These are phyloP conservation scores for Fusarium aywerte DNA, from an alignment of 2,329 filamentous ascomycete species.

Conservation along the genomic window DNA sequence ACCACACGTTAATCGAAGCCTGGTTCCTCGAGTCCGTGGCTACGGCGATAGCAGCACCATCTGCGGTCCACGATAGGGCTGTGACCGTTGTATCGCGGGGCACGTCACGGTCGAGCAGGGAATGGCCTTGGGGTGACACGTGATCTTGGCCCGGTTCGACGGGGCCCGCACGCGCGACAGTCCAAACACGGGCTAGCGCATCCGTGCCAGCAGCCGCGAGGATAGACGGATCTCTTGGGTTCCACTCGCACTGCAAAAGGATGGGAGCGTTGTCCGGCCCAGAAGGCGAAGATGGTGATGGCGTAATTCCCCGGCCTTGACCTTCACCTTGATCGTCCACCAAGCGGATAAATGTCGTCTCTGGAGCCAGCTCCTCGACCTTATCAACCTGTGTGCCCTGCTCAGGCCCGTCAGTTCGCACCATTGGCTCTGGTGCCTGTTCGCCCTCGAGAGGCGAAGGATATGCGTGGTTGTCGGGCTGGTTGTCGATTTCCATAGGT, in stretches of 20 bases:
- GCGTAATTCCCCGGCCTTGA: slow-evolving; percentile 48
- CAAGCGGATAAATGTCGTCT: slow-evolving; percentile 71
- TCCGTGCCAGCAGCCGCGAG: slow-evolving; percentile 76
- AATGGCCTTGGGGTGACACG: slow-evolving; percentile 52
- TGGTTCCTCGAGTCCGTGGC: slow-evolving; percentile 64
- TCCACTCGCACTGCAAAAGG: slow-evolving; percentile 76
- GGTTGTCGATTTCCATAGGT: slow-evolving; percentile 70
- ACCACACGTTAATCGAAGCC: slow-evolving; percentile 67
- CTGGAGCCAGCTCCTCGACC: slow-evolving; percentile 67
- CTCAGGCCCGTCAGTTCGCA: slow-evolving; percentile 70
- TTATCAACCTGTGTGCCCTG: slow-evolving; percentile 73
- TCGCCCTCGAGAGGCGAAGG: slow-evolving; percentile 72
- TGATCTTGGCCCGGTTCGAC: slow-evolving; percentile 55
- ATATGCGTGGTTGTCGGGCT: slow-evolving; percentile 69
- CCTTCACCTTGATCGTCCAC: slow-evolving; percentile 55
- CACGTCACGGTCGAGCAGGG: slow-evolving; percentile 64
- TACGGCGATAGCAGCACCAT: slow-evolving; percentile 66
- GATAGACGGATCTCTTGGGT: slow-evolving; percentile 71
- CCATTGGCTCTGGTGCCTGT: slow-evolving; percentile 62
- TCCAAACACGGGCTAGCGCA: slow-evolving; percentile 77
- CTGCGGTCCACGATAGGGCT: slow-evolving; percentile 69
- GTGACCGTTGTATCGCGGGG: slow-evolving; percentile 65
- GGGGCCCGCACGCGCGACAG: slow-evolving; percentile 65
- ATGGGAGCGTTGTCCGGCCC: slow-evolving; percentile 66
- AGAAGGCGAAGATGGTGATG: slow-evolving; percentile 52